A percentile compares a stretch with the other conserved stretches of the same genome.
These are phyloP conservation scores for Penicillium sp. DNA, from an alignment of 2,329 filamentous ascomycete genomes.

Conservation along the genomic window DNA sequence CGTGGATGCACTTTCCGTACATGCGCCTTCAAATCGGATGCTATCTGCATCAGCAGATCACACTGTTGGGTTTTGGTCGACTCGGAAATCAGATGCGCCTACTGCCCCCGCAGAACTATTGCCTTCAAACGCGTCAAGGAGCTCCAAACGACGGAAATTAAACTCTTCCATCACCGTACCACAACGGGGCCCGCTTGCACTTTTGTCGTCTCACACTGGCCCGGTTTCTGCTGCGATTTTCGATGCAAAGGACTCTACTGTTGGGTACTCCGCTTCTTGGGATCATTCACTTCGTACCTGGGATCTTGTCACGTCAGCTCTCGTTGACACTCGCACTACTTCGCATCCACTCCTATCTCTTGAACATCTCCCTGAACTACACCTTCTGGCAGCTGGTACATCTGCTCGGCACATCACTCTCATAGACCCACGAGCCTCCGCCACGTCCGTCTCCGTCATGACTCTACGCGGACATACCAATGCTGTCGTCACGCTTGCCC, in stretches of 20 bases:
- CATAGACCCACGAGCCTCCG: slow-evolving; percentile 81
- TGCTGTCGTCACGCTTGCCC: slow-evolving; percentile 57
- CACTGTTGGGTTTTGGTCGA: slow-evolving; percentile 82
- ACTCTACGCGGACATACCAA: slow-evolving; percentile 89
- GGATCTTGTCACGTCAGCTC: slow-evolving; percentile 74
- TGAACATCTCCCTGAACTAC: slow-evolving; percentile 64
- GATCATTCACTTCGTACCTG: slow-evolving; percentile 90
- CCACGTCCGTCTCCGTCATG: slow-evolving; percentile 74
- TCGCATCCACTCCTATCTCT: slow-evolving; percentile 79
- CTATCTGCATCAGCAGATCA: slow-evolving; percentile 83
- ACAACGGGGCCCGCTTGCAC: slow-evolving; percentile 73
- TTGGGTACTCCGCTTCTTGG: slow-evolving; percentile 86
- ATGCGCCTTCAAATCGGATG: slow-evolving; percentile 69
- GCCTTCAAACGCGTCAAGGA: slow-evolving; percentile 59
- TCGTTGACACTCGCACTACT: slow-evolving; percentile 79
- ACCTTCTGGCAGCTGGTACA: slow-evolving; percentile 69
- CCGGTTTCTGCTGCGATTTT: slow-evolving; percentile 79
- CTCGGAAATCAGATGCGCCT: slow-evolving; percentile 70
- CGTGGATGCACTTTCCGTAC: slow-evolving; percentile 71
- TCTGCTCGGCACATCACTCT: slow-evolving; percentile 83
- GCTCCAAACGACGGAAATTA: slow-evolving; percentile 73
- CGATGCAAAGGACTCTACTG: slow-evolving; percentile 76
- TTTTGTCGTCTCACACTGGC: slow-evolving; percentile 68
- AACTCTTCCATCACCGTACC: slow-evolving; percentile 55
- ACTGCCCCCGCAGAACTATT: slow-evolving; percentile 67